Evolutionary conservation across 345 rosid genomes (phyloP).

Genomic region (Microcos paniculata): DNA sequence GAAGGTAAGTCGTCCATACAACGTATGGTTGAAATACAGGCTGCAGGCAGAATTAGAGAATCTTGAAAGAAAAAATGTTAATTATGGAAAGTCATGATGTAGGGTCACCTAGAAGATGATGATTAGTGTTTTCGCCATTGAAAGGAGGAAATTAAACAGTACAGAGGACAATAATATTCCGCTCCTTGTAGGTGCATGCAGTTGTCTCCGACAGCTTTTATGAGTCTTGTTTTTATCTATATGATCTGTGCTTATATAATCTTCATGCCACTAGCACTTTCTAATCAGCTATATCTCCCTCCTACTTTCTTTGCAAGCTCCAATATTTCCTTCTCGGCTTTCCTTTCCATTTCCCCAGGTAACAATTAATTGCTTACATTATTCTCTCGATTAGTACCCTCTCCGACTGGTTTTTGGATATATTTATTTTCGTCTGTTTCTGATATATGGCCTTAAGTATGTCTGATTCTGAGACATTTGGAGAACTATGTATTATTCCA

Average conservation of each 20-base stretch:
- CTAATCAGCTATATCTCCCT: neutral
- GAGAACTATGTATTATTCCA: neutral
- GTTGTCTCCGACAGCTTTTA: neutral
- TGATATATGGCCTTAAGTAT: neutral
- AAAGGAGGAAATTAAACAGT: neutral
- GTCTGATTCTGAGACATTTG: neutral
- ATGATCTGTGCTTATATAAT: constrained; percentile 10
- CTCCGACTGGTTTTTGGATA: neutral
- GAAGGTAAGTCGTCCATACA: no score
- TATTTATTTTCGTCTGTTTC: neutral
- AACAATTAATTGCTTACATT: neutral
- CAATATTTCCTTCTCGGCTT: neutral
- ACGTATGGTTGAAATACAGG: no score
- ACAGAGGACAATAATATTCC: neutral
- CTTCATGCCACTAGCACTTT: neutral
- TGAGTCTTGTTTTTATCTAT: neutral
- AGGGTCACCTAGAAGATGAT: no score
- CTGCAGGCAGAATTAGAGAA: no score
- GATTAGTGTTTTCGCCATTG: neutral
- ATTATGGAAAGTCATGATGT: neutral
- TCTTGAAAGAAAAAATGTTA: neutral
- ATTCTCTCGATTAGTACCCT: neutral
- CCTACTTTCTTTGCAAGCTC: neutral
- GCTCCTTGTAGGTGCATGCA: neutral
- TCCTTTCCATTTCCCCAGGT: neutral